A percentile compares a stretch with the other conserved stretches of the same genome.
These are phyloP conservation scores for Xylaria sp. DNA, from an alignment of 2,329 filamentous ascomycete genomes.

Conservation along the genomic window DNA sequence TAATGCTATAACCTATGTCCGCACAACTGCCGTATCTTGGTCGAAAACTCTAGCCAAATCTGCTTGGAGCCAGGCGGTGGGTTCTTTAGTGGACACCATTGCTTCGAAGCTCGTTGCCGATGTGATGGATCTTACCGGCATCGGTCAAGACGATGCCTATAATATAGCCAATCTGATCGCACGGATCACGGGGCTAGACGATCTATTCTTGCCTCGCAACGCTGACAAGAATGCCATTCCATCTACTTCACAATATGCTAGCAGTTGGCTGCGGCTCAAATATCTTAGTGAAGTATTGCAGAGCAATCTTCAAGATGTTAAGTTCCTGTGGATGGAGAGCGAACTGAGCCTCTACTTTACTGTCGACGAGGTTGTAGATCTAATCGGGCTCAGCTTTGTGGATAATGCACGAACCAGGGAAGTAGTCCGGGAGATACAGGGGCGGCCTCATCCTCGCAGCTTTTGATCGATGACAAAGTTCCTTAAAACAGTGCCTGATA, in stretches of 20 bases:
- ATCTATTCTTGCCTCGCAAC: constrained; percentile 63
- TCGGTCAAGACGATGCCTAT: constrained; percentile 72
- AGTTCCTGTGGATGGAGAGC: constrained; percentile 72
- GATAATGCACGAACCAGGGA: constrained; percentile 68
- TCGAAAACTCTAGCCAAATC: constrained; percentile 67
- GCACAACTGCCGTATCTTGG: constrained; percentile 66
- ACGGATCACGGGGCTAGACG: constrained; percentile 66
- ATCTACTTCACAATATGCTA: constrained; percentile 68
- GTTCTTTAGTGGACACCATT: constrained; percentile 67
- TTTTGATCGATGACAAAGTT: constrained; percentile 5
- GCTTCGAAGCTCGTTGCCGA: constrained; percentile 69
- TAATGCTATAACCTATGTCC: constrained; percentile 62
- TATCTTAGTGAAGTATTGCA: constrained; percentile 73
- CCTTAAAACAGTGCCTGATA: not conserved
- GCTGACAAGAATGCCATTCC: constrained; percentile 57
- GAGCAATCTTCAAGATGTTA: constrained; percentile 72
- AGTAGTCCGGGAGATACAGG: constrained; percentile 67
- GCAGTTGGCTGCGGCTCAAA: constrained; percentile 71
- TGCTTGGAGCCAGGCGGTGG: constrained; percentile 71
- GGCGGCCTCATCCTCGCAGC: constrained; percentile 57
- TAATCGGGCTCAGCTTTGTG: constrained; percentile 72
- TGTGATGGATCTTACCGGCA: constrained; percentile 69
- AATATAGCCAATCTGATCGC: constrained; percentile 68
- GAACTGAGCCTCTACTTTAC: constrained; percentile 73
- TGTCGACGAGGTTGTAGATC: constrained; percentile 68